These are phyloP conservation scores for Taiwanofungus camphoratus DNA, from an alignment of 1,284 basidiomycete genomes.

Conservation along the genomic window DNA sequence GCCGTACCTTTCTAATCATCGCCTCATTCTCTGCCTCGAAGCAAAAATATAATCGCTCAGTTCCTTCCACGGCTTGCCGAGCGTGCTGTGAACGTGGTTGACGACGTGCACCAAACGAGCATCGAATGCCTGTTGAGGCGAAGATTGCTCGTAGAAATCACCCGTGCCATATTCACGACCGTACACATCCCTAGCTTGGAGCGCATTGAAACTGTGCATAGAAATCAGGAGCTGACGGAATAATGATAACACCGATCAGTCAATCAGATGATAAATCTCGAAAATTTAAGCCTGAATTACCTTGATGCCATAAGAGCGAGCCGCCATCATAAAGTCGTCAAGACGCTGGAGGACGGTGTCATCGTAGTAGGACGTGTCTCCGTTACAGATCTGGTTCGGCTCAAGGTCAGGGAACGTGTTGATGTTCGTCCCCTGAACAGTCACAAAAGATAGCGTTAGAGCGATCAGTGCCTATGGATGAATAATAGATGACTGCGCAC, in stretches of 20 bases:
- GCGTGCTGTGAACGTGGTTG: constrained; percentile 35
- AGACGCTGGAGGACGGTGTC: constrained; percentile 33
- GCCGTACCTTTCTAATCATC: constrained; percentile 5
- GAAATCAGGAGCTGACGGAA: constrained; percentile 31
- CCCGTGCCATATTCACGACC: constrained; percentile 22
- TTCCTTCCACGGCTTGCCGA: constrained; percentile 38
- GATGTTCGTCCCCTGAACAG: constrained; percentile 27
- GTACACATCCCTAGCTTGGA: constrained; percentile 27
- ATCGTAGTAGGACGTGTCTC: constrained; percentile 27
- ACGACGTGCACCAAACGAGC: constrained; percentile 31
- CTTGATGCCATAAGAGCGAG: constrained; percentile 31
- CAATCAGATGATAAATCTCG: too few relatives aligned
- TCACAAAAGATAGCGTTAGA: too few relatives aligned
- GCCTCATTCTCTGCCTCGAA: constrained; percentile 42
- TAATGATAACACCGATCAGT: too few relatives aligned
- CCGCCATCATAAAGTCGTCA: constrained; percentile 36
- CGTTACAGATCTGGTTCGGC: constrained; percentile 28
- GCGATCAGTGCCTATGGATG: too few relatives aligned
- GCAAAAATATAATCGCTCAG: constrained; percentile 40
- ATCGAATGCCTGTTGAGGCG: constrained; percentile 22
- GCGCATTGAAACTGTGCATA: constrained; percentile 31
- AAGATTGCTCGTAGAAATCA: constrained; percentile 18
- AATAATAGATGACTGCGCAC: too few relatives aligned
- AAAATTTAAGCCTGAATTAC: constrained; percentile 13
- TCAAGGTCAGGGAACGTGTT: constrained; percentile 29